Percentiles rank a stretch among this genome's conserved stretches.
Evolutionary conservation across 2,329 filamentous ascomycete genomes (phyloP).

Genomic region (Cytospora paraplurivora): DNA sequence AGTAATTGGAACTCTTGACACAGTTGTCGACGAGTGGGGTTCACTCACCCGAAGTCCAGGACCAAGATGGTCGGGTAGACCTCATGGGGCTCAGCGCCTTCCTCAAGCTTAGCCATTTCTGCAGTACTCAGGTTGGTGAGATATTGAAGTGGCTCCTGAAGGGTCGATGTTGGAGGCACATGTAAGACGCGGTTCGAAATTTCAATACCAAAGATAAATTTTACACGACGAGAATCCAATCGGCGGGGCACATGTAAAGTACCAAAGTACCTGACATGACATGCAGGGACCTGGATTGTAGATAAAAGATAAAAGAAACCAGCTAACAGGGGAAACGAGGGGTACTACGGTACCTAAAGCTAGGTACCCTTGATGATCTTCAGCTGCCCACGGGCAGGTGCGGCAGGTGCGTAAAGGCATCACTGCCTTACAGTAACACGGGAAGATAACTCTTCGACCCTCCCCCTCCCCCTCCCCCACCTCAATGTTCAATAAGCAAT

Average conservation of each 20-base stretch:
- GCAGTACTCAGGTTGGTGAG: not conserved
- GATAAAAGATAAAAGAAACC: constrained; percentile 26
- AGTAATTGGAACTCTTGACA: not conserved
- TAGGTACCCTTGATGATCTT: not conserved
- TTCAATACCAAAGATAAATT: constrained; percentile 19
- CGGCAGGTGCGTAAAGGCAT: not conserved
- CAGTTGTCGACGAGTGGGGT: constrained; percentile 58
- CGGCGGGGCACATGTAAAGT: constrained; percentile 12
- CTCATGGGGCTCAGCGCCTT: constrained; percentile 34
- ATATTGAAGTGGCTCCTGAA: not conserved
- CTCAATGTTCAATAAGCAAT: too few species aligned
- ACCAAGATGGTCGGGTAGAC: constrained; percentile 64
- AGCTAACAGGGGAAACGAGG: constrained; percentile 25
- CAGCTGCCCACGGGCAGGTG: not conserved
- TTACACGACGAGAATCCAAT: constrained; percentile 4
- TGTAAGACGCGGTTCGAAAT: constrained; percentile 17
- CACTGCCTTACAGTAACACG: not conserved
- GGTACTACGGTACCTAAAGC: not conserved
- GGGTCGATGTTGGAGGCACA: constrained; percentile 12
- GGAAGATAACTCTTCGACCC: too few species aligned
- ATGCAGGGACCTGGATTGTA: constrained; percentile 19
- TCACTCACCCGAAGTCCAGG: constrained; percentile 69
- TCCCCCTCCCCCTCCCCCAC: too few species aligned
- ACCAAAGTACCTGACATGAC: not conserved
- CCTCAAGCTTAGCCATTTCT: constrained; percentile 27